Evolutionary conservation across 2,329 filamentous ascomycete genomes (phyloP).

Genomic region (Zymoseptoria passerinii): DNA sequence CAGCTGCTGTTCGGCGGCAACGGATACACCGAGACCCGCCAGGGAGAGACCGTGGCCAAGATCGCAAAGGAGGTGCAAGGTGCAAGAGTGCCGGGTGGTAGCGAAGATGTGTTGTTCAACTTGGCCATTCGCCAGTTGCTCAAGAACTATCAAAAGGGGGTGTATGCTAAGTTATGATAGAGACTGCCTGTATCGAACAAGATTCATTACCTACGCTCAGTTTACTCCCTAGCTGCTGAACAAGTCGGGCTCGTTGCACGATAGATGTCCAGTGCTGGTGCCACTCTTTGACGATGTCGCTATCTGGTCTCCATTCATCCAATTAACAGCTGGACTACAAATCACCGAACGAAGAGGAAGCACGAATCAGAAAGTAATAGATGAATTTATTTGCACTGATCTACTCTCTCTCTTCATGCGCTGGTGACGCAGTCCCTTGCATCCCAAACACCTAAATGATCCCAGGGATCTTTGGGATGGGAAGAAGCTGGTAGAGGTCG

Average conservation of each 20-base stretch:
- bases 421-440: too few species aligned
- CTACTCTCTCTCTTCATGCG: background rate
- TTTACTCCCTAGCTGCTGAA: background rate
- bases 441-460: background rate
- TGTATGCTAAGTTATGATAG: background rate
- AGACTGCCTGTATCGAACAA: too few species aligned
- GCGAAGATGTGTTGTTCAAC: slow-evolving; percentile 2
- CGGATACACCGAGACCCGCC: slow-evolving; percentile 58
- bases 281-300: too few species aligned
- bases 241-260: too few species aligned
- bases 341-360: too few species aligned
- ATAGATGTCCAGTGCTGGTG: too few species aligned
- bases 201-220: too few species aligned
- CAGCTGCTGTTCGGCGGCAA: slow-evolving; percentile 64
- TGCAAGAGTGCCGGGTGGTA: slow-evolving; percentile 3
- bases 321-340: too few species aligned
- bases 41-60: slow-evolving; percentile 61
- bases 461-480: slow-evolving; percentile 3
- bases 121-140: background rate
- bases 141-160: background rate
- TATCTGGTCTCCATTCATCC: too few species aligned
- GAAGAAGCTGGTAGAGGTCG: slow-evolving; percentile 4
- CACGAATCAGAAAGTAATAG: too few species aligned
- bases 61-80: slow-evolving; percentile 28
- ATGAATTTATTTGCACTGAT: background rate